Evolutionary conservation across 495 filamentous ascomycete genomes (phyloP).

Genomic region (Penicillium tannophilum): DNA sequence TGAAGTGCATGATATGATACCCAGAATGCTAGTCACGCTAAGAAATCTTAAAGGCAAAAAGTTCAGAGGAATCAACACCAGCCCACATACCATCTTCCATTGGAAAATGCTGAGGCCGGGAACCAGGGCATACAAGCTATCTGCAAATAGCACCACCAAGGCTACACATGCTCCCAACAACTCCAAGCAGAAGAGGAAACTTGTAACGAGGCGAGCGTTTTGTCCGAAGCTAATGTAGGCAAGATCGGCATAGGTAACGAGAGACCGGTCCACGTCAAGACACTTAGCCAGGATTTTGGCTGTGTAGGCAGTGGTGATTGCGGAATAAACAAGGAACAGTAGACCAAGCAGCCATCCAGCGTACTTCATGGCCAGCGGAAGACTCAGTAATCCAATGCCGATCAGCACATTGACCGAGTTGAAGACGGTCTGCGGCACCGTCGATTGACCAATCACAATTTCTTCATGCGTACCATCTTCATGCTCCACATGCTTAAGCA

Average conservation of each 20-base stretch:
- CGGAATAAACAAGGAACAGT: constrained; percentile 70
- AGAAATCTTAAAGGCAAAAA: constrained; percentile 84
- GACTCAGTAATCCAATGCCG: constrained; percentile 83
- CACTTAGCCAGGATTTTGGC: constrained; percentile 86
- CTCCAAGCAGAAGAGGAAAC: constrained; percentile 85
- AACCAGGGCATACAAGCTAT: constrained; percentile 79
- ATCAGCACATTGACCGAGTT: constrained; percentile 96
- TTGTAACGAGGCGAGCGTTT: constrained; percentile 75
- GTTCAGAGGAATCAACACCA: constrained; percentile 79
- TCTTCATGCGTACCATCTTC: constrained; percentile 84
- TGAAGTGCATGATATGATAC: constrained; percentile 82
- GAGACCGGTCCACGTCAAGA: constrained; percentile 78
- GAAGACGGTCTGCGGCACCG: constrained; percentile 92
- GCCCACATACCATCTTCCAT: constrained; percentile 87
- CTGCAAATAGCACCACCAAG: constrained; percentile 89
- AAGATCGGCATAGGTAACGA: constrained; percentile 89
- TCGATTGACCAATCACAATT: constrained; percentile 87
- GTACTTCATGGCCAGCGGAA: constrained; percentile 88
- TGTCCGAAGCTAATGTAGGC: constrained; percentile 92
- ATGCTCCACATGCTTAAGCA: constrained; percentile 81
- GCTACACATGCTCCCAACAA: constrained; percentile 88
- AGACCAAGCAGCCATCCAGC: constrained; percentile 89
- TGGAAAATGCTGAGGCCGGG: constrained; percentile 68
- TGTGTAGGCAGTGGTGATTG: constrained; percentile 79
- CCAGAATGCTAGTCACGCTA: constrained; percentile 88